Conservation (phyloP, 2,329 filamentous ascomycete genomes). For the Microsporum audouinii region DNA sequence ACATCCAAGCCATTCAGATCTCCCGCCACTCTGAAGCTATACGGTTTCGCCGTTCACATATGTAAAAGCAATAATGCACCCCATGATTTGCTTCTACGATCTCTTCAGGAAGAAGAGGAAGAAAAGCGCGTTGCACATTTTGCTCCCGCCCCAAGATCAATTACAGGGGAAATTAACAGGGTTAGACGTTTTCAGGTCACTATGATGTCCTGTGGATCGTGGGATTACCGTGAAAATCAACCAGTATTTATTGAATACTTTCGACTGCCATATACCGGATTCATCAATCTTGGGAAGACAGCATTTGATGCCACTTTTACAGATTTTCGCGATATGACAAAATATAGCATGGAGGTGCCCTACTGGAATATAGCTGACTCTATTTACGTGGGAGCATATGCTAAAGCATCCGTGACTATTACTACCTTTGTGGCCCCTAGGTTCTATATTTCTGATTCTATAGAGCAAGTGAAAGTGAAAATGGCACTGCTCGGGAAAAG, state of each 20-base stretch:
- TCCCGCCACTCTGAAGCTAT: constrained; percentile 13
- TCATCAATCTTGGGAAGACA: constrained; percentile 35
- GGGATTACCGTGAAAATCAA: constrained; percentile 28
- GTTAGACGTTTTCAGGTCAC: constrained; percentile 14
- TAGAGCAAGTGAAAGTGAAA: constrained; percentile 7
- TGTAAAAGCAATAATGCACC: constrained; percentile 13
- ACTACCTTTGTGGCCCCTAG: constrained; percentile 24
- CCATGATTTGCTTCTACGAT: constrained; percentile 14
- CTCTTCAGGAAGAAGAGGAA: constrained; percentile 16
- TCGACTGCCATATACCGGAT: constrained; percentile 11
- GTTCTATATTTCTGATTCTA: constrained; percentile 14
- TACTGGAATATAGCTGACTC: constrained; percentile 15
- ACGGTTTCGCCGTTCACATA: constrained; percentile 14
- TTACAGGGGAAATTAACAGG: constrained; percentile 4
- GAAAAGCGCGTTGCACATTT: constrained; percentile 7
- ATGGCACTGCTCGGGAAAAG: not conserved
- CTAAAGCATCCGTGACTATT: constrained; percentile 32
- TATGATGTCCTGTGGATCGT: constrained; percentile 39
- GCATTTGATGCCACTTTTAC: constrained; percentile 33
- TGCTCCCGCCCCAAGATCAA: constrained; percentile 6
- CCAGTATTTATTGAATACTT: constrained; percentile 35
- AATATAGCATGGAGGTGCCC: constrained; percentile 21
- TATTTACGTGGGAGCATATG: constrained; percentile 15
- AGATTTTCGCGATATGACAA: constrained; percentile 36
- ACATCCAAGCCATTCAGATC: not conserved